Evolutionary conservation across 306 rosid species (phyloP).

Genomic region (Vachellia pachyceras): DNA sequence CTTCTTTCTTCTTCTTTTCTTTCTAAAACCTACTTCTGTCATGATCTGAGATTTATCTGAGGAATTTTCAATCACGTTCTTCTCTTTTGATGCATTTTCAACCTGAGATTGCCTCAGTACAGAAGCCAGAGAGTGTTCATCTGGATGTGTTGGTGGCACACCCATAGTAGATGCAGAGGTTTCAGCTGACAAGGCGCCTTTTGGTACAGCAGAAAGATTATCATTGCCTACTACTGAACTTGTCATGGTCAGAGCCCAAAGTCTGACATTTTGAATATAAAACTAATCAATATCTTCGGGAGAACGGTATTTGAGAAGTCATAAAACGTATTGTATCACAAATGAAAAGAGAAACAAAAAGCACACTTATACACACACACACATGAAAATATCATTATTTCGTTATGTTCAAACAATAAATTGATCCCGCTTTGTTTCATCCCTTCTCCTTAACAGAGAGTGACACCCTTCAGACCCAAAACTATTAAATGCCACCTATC

Average conservation of each 20-base stretch:
- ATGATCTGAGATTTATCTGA: neutral
- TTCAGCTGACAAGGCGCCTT: slow-evolving; percentile 29
- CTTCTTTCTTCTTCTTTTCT: neutral
- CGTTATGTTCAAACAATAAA: too few relatives aligned
- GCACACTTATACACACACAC: neutral
- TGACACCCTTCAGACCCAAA: neutral
- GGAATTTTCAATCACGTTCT: neutral
- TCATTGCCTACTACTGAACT: neutral
- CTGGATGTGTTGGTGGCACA: slow-evolving; percentile 10
- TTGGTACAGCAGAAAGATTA: slow-evolving; percentile 15
- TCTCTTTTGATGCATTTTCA: neutral
- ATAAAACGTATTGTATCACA: neutral
- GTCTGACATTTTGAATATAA: neutral
- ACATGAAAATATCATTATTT: neutral
- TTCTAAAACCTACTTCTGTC: neutral
- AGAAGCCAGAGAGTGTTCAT: neutral
- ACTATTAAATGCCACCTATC: neutral
- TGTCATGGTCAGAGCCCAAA: neutral
- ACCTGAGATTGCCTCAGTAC: neutral
- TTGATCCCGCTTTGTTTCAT: neutral
- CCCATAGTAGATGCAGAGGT: neutral
- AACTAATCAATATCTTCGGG: neutral
- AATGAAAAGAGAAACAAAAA: neutral
- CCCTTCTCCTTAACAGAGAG: neutral
- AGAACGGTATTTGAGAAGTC: slow-evolving; percentile 1